Base-by-base conservation (phyloP, 129 eudicot genomes). In the Arctium lappa region DNA sequence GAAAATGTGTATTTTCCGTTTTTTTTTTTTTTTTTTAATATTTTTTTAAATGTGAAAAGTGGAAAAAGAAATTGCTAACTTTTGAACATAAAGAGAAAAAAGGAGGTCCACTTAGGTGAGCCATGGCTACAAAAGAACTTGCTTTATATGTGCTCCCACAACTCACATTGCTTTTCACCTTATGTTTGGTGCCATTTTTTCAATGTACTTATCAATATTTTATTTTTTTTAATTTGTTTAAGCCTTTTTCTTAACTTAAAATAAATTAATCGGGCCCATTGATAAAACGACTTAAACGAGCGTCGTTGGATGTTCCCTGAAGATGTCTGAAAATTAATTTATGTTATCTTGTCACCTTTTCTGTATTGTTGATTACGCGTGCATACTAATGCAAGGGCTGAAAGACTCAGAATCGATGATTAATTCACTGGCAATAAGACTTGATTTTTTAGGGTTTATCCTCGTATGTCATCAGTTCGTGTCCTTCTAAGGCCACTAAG, bases 141-240 rank as follows among this genome's bases (percentile, higher is more conserved):
- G 70, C 86, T 82, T 82, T 75, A 82, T 82, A 82, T 83, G 81
- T 75, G 81, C 86, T 69, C 63, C 60, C 76, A 69, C 86, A 70
- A 82, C 65, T 81, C 85, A 80, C 81, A 76, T 83, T 76, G 39
- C 81, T 83, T 83, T 82, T 76, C 86, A 69, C 69, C 22, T 62
- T 50, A 53, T n/a, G 76, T 66, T 75, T 5, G 56, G 63, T 76
- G 40, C 44, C 71, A 16, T 33, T 66, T 34, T 79, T 75, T 75
- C 70, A 76, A 38, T 69, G 16, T 69, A 76, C 86, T 82, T 75
- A 82, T 75, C 86, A 82, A 46, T 69, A 69, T 50, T 40, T 38
- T 42, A 13, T 29, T 1, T 42, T 60, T 42, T 11, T 10, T 10
- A 39, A 12, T 4, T 32, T 33, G 15, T 68, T 15, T 16, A 31